Evolutionary conservation across 768 basidiomycete genomes (phyloP), one percentile per base, ranked within the genome.

Genomic region (Tubosaeta sp.): DNA sequence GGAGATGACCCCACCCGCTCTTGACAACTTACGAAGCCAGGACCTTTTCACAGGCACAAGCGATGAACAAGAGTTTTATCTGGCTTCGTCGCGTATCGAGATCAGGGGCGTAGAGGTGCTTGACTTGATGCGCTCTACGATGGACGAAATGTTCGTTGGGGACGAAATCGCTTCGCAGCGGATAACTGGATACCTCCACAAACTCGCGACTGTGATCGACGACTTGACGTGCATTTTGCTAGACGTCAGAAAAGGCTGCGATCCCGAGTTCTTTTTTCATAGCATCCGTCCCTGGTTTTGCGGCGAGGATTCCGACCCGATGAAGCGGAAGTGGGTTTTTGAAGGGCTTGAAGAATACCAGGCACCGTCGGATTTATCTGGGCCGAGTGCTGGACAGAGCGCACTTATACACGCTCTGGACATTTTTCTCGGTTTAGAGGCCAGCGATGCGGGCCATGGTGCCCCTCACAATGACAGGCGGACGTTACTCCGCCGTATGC

Each of bases 61-160:
- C 17, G 89, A 92, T 62, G 95, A 97, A 66, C 78, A 82, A 47
- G 88, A 90, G 55, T 97, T 97, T 63, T 97, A 90, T 71, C 77
- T 95, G 43, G 78, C 84, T 42, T 93, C 92, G 0, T 83, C 91
- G 2, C 81, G 88, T 2, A 90, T 94, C 61, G 95, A 97, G 66
- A 77, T 95, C 16, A 79, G 81, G 25, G 94, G 93, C 12, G 91
- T 88, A 1, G 81, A 85, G 46, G 90, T 87, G 0, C 82, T 97
- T n/a, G 77, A 84, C 35, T 74, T 94, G 48, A 95, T 97, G 89
- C 82, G 87, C 2, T 71, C 77, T 3, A 88, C 83, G 1, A 85
- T 95, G 78, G 91, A 95, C 72, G 94, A 95, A 67, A 76, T 85
- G 27, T 95, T 93, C 75, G 81, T 95, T 37, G 79, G 80, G 25